phyloP scores from a whole-genome alignment of 1,284 basidiomycete genomes.

The Coniferiporia weirii region DNA sequence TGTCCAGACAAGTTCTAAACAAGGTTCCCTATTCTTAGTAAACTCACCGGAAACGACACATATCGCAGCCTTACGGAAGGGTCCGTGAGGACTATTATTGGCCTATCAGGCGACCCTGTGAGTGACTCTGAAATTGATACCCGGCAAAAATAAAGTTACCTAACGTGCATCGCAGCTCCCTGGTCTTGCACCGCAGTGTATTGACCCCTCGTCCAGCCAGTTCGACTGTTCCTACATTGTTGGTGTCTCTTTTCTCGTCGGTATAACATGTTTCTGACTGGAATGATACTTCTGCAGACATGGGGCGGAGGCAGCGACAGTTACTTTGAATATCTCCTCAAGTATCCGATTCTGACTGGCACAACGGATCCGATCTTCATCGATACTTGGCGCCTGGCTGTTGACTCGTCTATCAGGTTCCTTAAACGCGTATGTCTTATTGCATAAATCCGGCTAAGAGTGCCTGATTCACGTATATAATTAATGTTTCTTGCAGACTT shows the following conservation, averaged over 20 bases:
- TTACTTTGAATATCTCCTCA: constrained; percentile 75
- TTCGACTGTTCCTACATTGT: constrained; percentile 58
- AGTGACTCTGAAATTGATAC: neutral
- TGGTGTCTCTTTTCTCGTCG: constrained; percentile 22
- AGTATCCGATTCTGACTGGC: constrained; percentile 63
- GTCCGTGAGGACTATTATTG: constrained; percentile 45
- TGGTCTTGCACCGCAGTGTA: constrained; percentile 53
- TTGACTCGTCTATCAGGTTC: constrained; percentile 59
- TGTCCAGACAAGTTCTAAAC: no score
- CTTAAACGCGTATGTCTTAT: constrained; percentile 43
- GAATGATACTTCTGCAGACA: constrained; percentile 14
- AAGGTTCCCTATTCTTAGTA: constrained; percentile 25
- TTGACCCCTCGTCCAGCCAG: constrained; percentile 50
- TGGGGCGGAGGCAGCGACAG: constrained; percentile 42
- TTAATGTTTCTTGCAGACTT: constrained; percentile 36
- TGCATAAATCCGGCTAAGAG: constrained; percentile 1
- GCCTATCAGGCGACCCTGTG: constrained; percentile 33
- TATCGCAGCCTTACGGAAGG: constrained; percentile 49
- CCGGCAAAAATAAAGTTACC: constrained; percentile 22
- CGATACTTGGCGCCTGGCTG: constrained; percentile 62
- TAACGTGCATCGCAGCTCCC: constrained; percentile 16
- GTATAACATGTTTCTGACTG: neutral
- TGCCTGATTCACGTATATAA: neutral
- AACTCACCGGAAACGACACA: constrained; percentile 53
- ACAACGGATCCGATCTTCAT: constrained; percentile 53